A percentile compares a stretch with the other conserved stretches of the same genome.
Conservation (phyloP, 257 asterid species). For the Prunella vulgaris region DNA sequence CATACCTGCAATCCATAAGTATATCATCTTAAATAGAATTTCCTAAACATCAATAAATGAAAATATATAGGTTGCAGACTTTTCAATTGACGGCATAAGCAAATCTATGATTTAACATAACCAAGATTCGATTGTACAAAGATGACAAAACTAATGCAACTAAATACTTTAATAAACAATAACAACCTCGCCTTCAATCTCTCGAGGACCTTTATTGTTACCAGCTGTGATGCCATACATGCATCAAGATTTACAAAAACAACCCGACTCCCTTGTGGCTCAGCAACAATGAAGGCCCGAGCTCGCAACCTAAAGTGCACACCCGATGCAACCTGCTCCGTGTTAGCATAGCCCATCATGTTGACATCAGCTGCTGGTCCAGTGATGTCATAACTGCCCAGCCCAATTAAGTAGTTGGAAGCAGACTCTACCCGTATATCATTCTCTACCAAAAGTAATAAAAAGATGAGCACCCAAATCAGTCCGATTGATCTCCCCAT, state of each 20-base stretch:
- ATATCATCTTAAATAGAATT: constrained; percentile 3
- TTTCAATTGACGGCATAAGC: constrained; percentile 10
- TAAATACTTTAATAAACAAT: not conserved
- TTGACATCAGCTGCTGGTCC: constrained; percentile 99
- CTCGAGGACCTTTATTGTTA: constrained; percentile 84
- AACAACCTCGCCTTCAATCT: constrained; percentile 84
- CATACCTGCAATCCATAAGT: constrained; percentile 53
- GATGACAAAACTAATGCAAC: not conserved
- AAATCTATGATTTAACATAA: constrained; percentile 7
- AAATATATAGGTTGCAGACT: not conserved
- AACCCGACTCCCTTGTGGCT: constrained; percentile 68
- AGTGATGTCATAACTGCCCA: constrained; percentile 94
- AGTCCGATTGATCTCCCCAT: constrained; percentile 36
- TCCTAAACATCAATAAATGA: constrained; percentile 1
- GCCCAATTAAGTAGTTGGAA: constrained; percentile 76
- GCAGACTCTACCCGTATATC: constrained; percentile 41
- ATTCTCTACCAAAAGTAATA: constrained; percentile 41
- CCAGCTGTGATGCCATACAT: constrained; percentile 95
- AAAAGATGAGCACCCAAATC: constrained; percentile 42
- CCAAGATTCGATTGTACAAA: not conserved
- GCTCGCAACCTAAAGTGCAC: constrained; percentile 95
- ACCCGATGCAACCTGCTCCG: constrained; percentile 77
- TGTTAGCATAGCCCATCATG: constrained; percentile 98
- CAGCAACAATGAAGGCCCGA: constrained; percentile 82
- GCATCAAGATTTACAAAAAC: constrained; percentile 95